These are phyloP conservation scores for Aspergillus fumigatiaffinis DNA, from an alignment of 2,329 filamentous ascomycete species.

Conservation along the genomic window DNA sequence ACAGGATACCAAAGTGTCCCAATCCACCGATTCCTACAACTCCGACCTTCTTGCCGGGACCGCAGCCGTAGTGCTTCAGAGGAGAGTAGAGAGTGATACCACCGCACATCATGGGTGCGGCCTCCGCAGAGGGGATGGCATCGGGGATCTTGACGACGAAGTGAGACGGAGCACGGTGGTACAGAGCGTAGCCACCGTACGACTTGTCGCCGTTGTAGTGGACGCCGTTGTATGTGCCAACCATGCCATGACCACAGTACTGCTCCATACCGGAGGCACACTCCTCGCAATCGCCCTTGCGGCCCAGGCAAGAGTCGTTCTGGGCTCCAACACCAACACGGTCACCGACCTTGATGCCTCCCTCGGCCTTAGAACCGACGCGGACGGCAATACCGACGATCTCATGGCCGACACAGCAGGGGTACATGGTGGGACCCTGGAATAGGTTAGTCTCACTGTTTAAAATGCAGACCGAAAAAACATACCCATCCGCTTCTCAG, in stretches of 20 bases:
- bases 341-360: slow-evolving; percentile 31
- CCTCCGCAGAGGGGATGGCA: slow-evolving; percentile 10
- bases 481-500: slow-evolving; percentile 48
- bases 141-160: slow-evolving; percentile 53
- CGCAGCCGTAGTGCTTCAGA: slow-evolving; percentile 13
- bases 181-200: slow-evolving; percentile 63
- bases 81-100: slow-evolving; percentile 16
- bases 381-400: slow-evolving; percentile 58
- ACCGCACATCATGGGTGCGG: slow-evolving; percentile 17
- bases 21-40: slow-evolving; percentile 13
- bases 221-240: slow-evolving; percentile 27
- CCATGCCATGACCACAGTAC: slow-evolving; percentile 23
- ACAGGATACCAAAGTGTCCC: slow-evolving; percentile 15
- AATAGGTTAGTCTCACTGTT: background rate
- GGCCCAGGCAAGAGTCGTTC: slow-evolving; percentile 48
- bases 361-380: slow-evolving; percentile 47
- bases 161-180: slow-evolving; percentile 51
- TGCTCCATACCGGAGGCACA: slow-evolving; percentile 43
- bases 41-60: slow-evolving; percentile 13
- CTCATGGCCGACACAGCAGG: slow-evolving; percentile 59
- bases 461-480: background rate
- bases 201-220: slow-evolving; percentile 53
- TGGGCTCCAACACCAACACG: slow-evolving; percentile 57
- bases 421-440: slow-evolving; percentile 33
- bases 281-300: slow-evolving; percentile 48